Conservation (phyloP, 2,329 filamentous ascomycete genomes). For the Blastomyces gilchristii region DNA sequence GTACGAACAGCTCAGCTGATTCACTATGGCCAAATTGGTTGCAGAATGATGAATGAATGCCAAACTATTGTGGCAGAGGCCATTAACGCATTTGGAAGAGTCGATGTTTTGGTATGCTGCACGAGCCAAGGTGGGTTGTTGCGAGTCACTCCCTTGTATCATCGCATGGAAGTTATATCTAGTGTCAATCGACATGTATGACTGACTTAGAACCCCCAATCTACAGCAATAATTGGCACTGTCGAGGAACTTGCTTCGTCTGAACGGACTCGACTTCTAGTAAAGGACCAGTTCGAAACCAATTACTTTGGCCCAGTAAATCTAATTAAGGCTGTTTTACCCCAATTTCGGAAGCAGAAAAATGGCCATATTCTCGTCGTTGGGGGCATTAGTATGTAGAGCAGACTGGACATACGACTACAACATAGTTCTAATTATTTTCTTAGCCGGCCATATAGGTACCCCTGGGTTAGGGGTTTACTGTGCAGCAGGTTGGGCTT, state of each 20-base stretch:
- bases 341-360: constrained; percentile 65
- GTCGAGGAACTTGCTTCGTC: constrained; percentile 79
- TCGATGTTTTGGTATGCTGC: constrained; percentile 86
- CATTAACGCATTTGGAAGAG: constrained; percentile 68
- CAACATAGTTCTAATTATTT: constrained; percentile 4
- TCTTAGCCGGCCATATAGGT: constrained; percentile 67
- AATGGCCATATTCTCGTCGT: constrained; percentile 85
- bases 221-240: constrained; percentile 68
- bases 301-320: constrained; percentile 96
- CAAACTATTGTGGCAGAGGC: constrained; percentile 81
- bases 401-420: too few relatives aligned
- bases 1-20: constrained; percentile 1
- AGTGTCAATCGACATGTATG: background rate
- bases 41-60: constrained; percentile 56
- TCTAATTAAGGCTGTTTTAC: constrained; percentile 80
- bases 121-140: constrained; percentile 61
- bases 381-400: constrained; percentile 59
- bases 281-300: constrained; percentile 84
- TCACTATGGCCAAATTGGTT: background rate
- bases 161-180: background rate
- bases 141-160: background rate
- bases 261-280: constrained; percentile 61
- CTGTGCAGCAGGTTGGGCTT: constrained; percentile 84
- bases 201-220: constrained; percentile 12
- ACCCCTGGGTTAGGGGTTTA: constrained; percentile 87